These are phyloP conservation scores for Pascua guehoae DNA, from an alignment of 1,284 basidiomycete species.

Conservation along the genomic window DNA sequence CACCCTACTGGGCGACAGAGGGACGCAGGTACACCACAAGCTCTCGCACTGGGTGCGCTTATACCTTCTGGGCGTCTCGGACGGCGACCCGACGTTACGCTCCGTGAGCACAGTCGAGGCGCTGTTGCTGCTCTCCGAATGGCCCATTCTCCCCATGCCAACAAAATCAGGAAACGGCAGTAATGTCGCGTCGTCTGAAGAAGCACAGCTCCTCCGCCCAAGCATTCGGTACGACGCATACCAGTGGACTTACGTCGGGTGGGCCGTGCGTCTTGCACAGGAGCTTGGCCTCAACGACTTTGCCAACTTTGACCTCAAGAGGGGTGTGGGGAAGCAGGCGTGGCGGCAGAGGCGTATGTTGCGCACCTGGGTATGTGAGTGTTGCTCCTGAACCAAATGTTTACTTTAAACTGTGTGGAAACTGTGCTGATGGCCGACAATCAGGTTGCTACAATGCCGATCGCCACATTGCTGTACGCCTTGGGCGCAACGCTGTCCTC, in stretches of 20 bases:
- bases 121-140: slow-evolving; percentile 14
- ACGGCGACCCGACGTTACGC: slow-evolving; percentile 10
- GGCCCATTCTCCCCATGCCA: slow-evolving; percentile 13
- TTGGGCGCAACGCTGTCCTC: slow-evolving; percentile 16
- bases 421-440: not conserved
- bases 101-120: slow-evolving; percentile 12
- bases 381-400: not conserved
- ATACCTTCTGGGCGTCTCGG: slow-evolving; percentile 5
- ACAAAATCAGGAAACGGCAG: not conserved
- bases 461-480: slow-evolving; percentile 9
- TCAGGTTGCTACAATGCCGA: slow-evolving; percentile 16
- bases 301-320: not conserved
- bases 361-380: slow-evolving; percentile 17
- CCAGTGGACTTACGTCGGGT: slow-evolving; percentile 10
- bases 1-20: slow-evolving; percentile 2
- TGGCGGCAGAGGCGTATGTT: slow-evolving; percentile 10
- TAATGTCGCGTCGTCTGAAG: not conserved
- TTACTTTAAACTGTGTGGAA: not conserved
- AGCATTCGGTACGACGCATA: slow-evolving; percentile 13
- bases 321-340: not conserved
- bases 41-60: slow-evolving; percentile 11
- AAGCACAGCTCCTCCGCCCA: slow-evolving; percentile 7
- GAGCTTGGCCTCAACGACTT: slow-evolving; percentile 17
- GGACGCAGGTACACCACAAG: not conserved
- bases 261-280: slow-evolving; percentile 13